A percentile compares a stretch with the other conserved stretches of the same genome.
Conservation (phyloP, 106 monocot genomes). For the Amphibolis antarctica region DNA sequence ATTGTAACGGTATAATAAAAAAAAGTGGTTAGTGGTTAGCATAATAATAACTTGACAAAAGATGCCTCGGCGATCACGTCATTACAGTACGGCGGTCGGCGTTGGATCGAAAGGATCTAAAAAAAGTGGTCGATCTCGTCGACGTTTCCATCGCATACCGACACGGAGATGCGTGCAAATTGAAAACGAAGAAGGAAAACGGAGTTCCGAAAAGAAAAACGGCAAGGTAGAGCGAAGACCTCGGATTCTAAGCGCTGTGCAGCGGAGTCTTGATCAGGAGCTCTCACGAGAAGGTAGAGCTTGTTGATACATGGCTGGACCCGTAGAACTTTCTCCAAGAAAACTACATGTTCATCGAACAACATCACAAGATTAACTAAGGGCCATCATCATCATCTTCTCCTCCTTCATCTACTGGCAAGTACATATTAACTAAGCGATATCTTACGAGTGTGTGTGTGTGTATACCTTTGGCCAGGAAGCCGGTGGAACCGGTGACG, state of each 20-base stretch:
- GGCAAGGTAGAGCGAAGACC: conserved; percentile 2
- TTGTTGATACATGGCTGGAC: conserved; percentile 60
- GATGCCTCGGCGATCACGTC: no score
- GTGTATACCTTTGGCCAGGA: conserved; percentile 21
- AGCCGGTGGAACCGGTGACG: conserved; percentile 27
- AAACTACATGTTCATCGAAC: conserved; percentile 20
- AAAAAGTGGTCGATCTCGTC: no score
- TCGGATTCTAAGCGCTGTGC: conserved; percentile 27
- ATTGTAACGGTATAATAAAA: no score
- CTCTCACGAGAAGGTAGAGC: conserved; percentile 57
- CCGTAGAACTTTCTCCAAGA: conserved; percentile 70
- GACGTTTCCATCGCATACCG: not conserved
- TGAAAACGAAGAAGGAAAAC: no score
- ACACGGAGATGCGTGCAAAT: not conserved
- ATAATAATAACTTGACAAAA: no score
- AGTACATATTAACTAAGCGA: not conserved
- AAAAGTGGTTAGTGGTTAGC: no score
- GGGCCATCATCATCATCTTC: not conserved
- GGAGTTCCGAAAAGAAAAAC: not conserved
- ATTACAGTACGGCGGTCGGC: no score
- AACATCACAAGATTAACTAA: not conserved
- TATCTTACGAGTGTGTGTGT: not conserved
- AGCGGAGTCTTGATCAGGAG: conserved; percentile 24
- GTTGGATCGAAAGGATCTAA: no score
- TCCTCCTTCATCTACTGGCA: not conserved